Evolutionary conservation across 2,329 filamentous ascomycete species (phyloP), one percentile per base, ranked within the genome.

Genomic region (Elsinoe arachidis): DNA sequence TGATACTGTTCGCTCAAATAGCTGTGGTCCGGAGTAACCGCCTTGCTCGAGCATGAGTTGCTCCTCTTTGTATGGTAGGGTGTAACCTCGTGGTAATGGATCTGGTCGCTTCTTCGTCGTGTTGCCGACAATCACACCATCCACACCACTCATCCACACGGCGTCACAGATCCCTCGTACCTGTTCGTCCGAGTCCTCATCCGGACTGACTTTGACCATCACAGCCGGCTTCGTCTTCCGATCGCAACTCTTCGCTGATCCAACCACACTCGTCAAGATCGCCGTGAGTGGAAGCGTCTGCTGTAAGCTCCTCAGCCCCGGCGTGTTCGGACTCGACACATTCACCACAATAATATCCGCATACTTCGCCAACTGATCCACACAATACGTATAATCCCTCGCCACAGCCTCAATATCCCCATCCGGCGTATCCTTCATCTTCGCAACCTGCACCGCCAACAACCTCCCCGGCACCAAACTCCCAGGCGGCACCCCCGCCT

Each of bases 271-370:
- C 9, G 79, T 81, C 39, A 99, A 75, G 47, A 99, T 86, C 41
- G 82, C 77, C 1, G 90, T 92, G 58, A 99, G 75, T 1, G 91
- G 92, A 62, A 87, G 90, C 0, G 85, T 82, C 2, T 88, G 87
- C 73, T 99, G 93, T 37, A 99, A 77, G 57, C 90, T 87, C 21
- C 93, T 83, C 51, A 97, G 79, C 0, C 93, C 92, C 0, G 92
- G 92, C 0, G 92, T 97, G 74, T 99, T 99, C 21, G 93, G 93
- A 65, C 88, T 95, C 67, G 90, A 96, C 52, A 99, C 93, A 66
- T 99, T 99, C 67, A 99, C 93, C 6, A 97, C 92, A n/a, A 99
- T 76, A 35, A 99, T 87, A 67, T 99, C 93, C 10, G 93, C 90
- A 69, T 96, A 99, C 53, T 80, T 86, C 3, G 87, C 93, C 37